These are phyloP conservation scores for Ambispora gerdemannii DNA, from an alignment of 192 early-diverging fungal genomes.

Conservation along the genomic window DNA sequence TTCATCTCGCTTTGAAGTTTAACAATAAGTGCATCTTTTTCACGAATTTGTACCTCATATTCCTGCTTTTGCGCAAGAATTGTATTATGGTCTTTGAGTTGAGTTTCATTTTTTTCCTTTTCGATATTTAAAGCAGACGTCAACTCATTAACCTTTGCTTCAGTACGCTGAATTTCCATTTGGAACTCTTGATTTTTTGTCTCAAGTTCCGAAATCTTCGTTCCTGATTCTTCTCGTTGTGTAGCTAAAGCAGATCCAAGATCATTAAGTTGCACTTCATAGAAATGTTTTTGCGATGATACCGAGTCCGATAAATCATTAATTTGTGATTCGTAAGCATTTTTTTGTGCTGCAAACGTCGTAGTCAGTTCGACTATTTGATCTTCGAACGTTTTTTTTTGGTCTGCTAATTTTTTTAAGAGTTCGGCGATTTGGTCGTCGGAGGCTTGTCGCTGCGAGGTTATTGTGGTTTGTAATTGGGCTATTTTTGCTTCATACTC, in stretches of 20 bases:
- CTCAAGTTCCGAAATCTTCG: neutral
- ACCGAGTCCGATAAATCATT: neutral
- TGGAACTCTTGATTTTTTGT: neutral
- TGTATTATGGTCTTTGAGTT: slow-evolving; percentile 14
- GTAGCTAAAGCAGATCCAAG: neutral
- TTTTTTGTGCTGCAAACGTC: slow-evolving; percentile 2
- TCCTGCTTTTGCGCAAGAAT: slow-evolving; percentile 22
- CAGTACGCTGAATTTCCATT: neutral
- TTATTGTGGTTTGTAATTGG: slow-evolving; percentile 1
- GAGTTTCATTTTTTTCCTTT: slow-evolving; percentile 23
- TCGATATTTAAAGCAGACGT: neutral
- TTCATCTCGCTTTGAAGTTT: slow-evolving; percentile 26
- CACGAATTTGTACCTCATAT: slow-evolving; percentile 16
- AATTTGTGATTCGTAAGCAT: slow-evolving; percentile 9
- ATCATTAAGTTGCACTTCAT: neutral
- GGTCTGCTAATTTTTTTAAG: neutral
- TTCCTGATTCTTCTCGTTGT: neutral
- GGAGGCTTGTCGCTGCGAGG: neutral
- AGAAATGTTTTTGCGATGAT: neutral
- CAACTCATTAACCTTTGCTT: slow-evolving; percentile 13
- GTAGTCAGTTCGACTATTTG: neutral
- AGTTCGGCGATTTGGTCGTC: neutral
- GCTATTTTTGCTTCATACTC: slow-evolving; percentile 27
- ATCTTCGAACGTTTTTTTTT: neutral
- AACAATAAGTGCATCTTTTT: slow-evolving; percentile 22